Percentiles rank a stretch among this genome's conserved stretches.
Conservation (phyloP, 2,329 filamentous ascomycete genomes). For the Aureobasidium leucospermi region DNA sequence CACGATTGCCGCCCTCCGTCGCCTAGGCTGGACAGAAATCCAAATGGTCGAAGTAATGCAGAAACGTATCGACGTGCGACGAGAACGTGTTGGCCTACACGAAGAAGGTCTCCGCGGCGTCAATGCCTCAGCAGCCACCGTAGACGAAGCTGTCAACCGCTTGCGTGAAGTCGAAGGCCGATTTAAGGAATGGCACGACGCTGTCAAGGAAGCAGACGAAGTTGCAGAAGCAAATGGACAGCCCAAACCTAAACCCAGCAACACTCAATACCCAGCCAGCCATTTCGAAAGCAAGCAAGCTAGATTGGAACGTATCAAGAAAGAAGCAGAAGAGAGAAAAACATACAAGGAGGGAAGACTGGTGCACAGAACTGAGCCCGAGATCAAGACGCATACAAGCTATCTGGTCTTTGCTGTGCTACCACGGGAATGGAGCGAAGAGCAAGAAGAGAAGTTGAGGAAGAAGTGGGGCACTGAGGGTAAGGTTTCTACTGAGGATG, state of each 20-base stretch:
- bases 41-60: conserved; percentile 87
- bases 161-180: conserved; percentile 67
- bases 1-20: conserved; percentile 73
- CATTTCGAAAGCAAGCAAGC: conserved; percentile 21
- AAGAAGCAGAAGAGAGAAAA: conserved; percentile 39
- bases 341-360: conserved; percentile 69
- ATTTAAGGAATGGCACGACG: conserved; percentile 56
- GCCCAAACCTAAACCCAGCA: conserved; percentile 21
- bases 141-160: conserved; percentile 69
- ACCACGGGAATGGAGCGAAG: conserved; percentile 76
- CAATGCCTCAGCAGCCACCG: conserved; percentile 63
- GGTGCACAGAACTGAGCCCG: conserved; percentile 72
- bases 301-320: conserved; percentile 26
- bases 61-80: conserved; percentile 69
- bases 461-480: conserved; percentile 40
- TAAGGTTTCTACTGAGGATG: conserved; percentile 40
- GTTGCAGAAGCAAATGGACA: conserved; percentile 25
- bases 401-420: conserved; percentile 90
- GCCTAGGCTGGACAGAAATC: conserved; percentile 82
- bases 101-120: conserved; percentile 59
- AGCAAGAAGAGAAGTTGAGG: conserved; percentile 65
- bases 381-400: conserved; percentile 94
- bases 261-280: conserved; percentile 19
- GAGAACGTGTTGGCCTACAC: conserved; percentile 71
- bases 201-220: conserved; percentile 24